Evolutionary conservation across 2,329 filamentous ascomycete genomes (phyloP).

Genomic region (Chaetomiaceae sp.): DNA sequence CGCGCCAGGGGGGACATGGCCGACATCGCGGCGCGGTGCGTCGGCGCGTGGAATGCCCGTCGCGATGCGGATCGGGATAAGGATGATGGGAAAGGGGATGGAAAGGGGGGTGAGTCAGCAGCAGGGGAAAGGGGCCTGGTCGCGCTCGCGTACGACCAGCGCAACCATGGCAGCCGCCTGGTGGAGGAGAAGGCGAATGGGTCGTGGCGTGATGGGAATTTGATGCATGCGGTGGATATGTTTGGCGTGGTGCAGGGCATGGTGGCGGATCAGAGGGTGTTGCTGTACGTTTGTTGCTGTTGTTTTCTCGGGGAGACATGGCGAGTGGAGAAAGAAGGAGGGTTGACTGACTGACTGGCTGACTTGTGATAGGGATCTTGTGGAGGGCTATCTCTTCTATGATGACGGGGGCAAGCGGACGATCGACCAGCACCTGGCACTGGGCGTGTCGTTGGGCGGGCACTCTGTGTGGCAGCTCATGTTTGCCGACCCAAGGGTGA

Average conservation of each 20-base stretch:
- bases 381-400: conserved; percentile 68
- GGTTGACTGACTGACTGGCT: neutral
- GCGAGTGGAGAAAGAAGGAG: neutral
- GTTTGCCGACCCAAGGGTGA: conserved; percentile 70
- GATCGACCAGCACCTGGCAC: conserved; percentile 61
- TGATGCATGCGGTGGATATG: conserved; percentile 85
- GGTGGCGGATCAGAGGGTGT: conserved; percentile 63
- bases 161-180: conserved; percentile 77
- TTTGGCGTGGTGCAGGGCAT: conserved; percentile 69
- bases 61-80: conserved; percentile 11
- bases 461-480: conserved; percentile 82
- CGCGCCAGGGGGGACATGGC: conserved; percentile 68
- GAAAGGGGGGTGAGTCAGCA: too few relatives aligned
- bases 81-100: conserved; percentile 20
- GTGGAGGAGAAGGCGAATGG: conserved; percentile 65
- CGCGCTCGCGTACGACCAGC: conserved; percentile 81
- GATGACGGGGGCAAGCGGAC: conserved; percentile 32
- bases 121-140: conserved; percentile 62
- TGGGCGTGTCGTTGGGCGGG: conserved; percentile 81
- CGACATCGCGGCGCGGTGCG: conserved; percentile 60
- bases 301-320: neutral
- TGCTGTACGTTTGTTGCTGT: conserved; percentile 46
- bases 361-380: conserved; percentile 45
- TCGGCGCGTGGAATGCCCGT: conserved; percentile 60
- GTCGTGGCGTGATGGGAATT: conserved; percentile 73